phyloP scores from a whole-genome alignment of 2,329 filamentous ascomycete species.

The Aureobasidium sp. region DNA sequence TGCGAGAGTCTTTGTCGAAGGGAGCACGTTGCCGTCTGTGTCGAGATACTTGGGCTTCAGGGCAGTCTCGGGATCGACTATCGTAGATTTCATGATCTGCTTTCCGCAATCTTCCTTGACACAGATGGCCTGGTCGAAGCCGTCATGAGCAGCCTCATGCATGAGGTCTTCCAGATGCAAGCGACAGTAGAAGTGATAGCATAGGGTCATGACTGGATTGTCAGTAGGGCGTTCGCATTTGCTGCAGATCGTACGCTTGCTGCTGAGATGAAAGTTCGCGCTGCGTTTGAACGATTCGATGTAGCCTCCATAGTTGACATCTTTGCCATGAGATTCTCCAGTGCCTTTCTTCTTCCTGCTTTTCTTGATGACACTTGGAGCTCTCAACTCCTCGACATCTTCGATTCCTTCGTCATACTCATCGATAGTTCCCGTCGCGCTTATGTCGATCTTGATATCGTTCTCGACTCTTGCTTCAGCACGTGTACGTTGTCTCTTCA shows the following conservation, averaged over 20 bases:
- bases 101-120: constrained; percentile 31
- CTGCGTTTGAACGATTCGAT: constrained; percentile 40
- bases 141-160: constrained; percentile 26
- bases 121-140: constrained; percentile 29
- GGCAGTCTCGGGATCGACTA: constrained; percentile 30
- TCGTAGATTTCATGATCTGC: constrained; percentile 18
- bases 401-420: neutral
- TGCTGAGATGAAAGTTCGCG: constrained; percentile 39
- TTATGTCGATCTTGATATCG: neutral
- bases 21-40: constrained; percentile 41
- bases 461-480: neutral
- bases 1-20: constrained; percentile 51
- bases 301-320: constrained; percentile 45
- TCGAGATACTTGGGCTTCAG: constrained; percentile 41
- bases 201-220: constrained; percentile 53
- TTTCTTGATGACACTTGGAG: neutral
- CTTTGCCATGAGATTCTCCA: constrained; percentile 41
- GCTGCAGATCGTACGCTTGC: constrained; percentile 42
- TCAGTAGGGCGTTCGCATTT: constrained; percentile 46
- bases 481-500: neutral
- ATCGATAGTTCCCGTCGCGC: neutral
- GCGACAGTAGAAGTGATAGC: constrained; percentile 63
- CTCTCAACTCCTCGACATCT: neutral
- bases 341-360: constrained; percentile 1
- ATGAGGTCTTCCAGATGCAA: constrained; percentile 47